Base-by-base conservation (phyloP, 148 eudicot genomes). In the Amaranthus palmeri region DNA sequence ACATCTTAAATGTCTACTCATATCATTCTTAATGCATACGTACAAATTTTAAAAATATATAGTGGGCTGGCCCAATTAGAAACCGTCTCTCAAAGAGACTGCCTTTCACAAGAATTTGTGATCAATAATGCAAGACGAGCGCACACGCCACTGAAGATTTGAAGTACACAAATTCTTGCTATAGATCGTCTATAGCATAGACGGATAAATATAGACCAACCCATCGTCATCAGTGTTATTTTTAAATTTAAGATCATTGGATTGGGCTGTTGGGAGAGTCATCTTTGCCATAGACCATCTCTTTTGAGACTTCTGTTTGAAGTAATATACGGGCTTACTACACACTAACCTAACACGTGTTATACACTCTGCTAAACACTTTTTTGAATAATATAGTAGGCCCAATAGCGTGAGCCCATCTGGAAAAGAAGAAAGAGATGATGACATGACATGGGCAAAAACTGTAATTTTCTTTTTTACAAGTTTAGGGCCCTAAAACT, bases 401-500 rank as follows among this genome's bases (percentile, higher is more conserved):
- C 79, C 79, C 79, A 51, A 25, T 67, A 67, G 4, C 4, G 44
- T 67, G 14, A 51, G 56, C 70, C 70, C 70, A 67, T 8, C n/a
- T 4, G 11, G 56, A 25, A 25, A n/a, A 4, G 12, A 43, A 25
- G 7, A 18, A 53, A 47, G 43, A 43, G 9, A 54, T n/a, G 50
- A 43, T 25, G 36, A 25, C 36, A 25, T 2, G 50, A n/a, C 17
- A 65, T 18, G 77, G 77, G 71, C 41, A 74, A 55, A 55, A 74
- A 3, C 36, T 0, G 71, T 65, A 55, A 45, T 65, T 65, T 65
- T 11, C 11, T 3, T 55, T 8, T 2, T 6, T 7, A 46, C 36
- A 7, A 43, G 63, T 43, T 45, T 42, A 45, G 55, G 13, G 71
- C 48, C 69, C 71, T 13, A 49, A 60, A 61, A 57, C 61, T 62